These are phyloP conservation scores for Russula dissimulans DNA, from an alignment of 768 basidiomycete genomes.

Conservation along the genomic window DNA sequence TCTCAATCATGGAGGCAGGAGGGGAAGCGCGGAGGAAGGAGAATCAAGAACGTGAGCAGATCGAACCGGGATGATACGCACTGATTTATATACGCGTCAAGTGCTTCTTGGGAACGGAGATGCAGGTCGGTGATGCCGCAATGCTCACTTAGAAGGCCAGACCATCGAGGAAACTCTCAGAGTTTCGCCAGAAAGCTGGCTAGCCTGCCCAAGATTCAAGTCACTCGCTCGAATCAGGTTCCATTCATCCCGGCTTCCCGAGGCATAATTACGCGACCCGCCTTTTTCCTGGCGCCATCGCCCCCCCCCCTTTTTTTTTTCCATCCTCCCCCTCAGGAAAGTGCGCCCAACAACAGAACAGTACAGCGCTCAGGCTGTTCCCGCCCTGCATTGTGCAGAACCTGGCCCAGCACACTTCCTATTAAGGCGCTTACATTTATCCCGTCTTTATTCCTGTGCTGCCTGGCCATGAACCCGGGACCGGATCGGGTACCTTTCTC, in stretches of 20 bases:
- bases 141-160: slow-evolving; percentile 18
- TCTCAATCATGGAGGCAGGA: slow-evolving; percentile 18
- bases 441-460: slow-evolving; percentile 4
- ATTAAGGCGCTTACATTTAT: slow-evolving; percentile 5
- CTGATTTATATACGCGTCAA: slow-evolving; percentile 16
- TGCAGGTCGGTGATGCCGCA: slow-evolving; percentile 18
- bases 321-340: not conserved
- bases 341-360: slow-evolving; percentile 10
- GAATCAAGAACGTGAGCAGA: slow-evolving; percentile 18
- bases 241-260: slow-evolving; percentile 18
- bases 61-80: slow-evolving; percentile 14
- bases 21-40: slow-evolving; percentile 19
- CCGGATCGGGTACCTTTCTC: slow-evolving; percentile 12
- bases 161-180: slow-evolving; percentile 15
- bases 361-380: slow-evolving; percentile 15
- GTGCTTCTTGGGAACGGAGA: slow-evolving; percentile 17
- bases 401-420: not conserved
- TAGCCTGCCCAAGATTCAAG: slow-evolving; percentile 14
- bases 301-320: slow-evolving; percentile 5
- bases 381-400: slow-evolving; percentile 3
- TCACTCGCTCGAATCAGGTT: slow-evolving; percentile 11
- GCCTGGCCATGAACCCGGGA: slow-evolving; percentile 4
- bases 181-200: slow-evolving; percentile 12
- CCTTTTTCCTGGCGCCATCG: slow-evolving; percentile 2
- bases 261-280: slow-evolving; percentile 19